Evolutionary conservation across 192 early-diverging fungal genomes (phyloP), one percentile per base, ranked within the genome.

Genomic region (Bifiguratus adelaidae): DNA sequence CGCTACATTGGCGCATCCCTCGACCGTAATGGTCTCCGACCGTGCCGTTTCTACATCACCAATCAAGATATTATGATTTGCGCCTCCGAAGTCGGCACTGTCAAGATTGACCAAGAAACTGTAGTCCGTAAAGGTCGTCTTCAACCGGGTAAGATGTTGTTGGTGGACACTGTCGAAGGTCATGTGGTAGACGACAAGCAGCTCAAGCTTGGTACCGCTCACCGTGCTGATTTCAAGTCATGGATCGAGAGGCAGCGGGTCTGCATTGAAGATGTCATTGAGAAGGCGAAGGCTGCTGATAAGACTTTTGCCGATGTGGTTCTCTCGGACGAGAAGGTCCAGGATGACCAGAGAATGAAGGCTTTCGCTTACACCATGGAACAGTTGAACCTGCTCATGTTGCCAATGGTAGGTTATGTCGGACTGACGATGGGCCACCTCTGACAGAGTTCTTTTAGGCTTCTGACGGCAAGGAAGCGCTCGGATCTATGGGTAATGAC

Each of bases 401-500:
- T 77, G 21, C 95, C 95, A 7, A 98, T 98, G 92, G 58, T 61
- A 30, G 3, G 61, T 43, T 3, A 56, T 11, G 28, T 61, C 15
- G 22, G 3, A n/a, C 26, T 47, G 3, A 45, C 7, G n/a, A n/a
- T n/a, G n/a, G n/a, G n/a, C n/a, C n/a, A n/a, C n/a, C n/a, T n/a
- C n/a, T n/a, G n/a, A n/a, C n/a, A n/a, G n/a, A n/a, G n/a, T n/a
- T n/a, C n/a, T n/a, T n/a, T n/a, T n/a, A n/a, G n/a, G n/a, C n/a
- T n/a, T n/a, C n/a, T n/a, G 73, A 85, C 36, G 93, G 91, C 38
- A 96, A 98, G 69, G 95, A 98, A 69, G 85, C 93, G 12, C 79
- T 98, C 23, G 95, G 95, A 8, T 96, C 92, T 24, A 98, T 96
- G 95, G 95, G 95, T 58, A 93, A 91, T 67, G 95, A 98, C 66